Evolutionary conservation across 2,329 filamentous ascomycete genomes (phyloP).

Genomic region (Claviceps sorghi): DNA sequence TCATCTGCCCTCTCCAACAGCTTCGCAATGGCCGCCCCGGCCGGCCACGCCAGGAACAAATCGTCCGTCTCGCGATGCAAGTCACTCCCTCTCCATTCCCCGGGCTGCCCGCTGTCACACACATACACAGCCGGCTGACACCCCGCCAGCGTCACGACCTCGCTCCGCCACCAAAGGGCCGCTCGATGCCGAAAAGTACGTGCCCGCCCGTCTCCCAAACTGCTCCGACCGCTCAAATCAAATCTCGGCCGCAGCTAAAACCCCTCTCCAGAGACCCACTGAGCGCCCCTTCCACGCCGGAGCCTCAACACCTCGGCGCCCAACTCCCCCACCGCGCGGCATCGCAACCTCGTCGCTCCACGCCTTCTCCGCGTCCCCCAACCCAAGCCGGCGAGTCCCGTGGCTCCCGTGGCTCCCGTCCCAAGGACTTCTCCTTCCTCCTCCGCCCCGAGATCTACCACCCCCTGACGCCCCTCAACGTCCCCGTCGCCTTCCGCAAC

Average conservation of each 20-base stretch:
- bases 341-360: slow-evolving; percentile 5
- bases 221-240: neutral
- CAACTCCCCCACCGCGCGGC: slow-evolving; percentile 11
- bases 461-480: slow-evolving; percentile 49
- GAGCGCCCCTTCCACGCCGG: slow-evolving; percentile 4
- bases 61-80: slow-evolving; percentile 6
- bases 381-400: too few relatives aligned
- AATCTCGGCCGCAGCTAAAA: neutral
- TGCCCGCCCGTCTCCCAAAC: neutral
- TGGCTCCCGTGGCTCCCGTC: slow-evolving; percentile 3
- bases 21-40: neutral
- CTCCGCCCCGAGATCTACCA: slow-evolving; percentile 73
- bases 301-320: slow-evolving; percentile 2
- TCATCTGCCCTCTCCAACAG: too few relatives aligned
- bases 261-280: slow-evolving; percentile 2
- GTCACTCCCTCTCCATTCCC: neutral
- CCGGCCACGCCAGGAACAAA: slow-evolving; percentile 4
- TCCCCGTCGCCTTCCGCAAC: slow-evolving; percentile 53
- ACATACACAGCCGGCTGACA: neutral
- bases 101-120: neutral
- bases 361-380: slow-evolving; percentile 15
- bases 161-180: slow-evolving; percentile 7
- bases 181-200: slow-evolving; percentile 6
- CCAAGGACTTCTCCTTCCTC: slow-evolving; percentile 67
- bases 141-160: slow-evolving; percentile 6